phyloP scores from a whole-genome alignment of 257 asterid genomes.

The Petunia axillaris region DNA sequence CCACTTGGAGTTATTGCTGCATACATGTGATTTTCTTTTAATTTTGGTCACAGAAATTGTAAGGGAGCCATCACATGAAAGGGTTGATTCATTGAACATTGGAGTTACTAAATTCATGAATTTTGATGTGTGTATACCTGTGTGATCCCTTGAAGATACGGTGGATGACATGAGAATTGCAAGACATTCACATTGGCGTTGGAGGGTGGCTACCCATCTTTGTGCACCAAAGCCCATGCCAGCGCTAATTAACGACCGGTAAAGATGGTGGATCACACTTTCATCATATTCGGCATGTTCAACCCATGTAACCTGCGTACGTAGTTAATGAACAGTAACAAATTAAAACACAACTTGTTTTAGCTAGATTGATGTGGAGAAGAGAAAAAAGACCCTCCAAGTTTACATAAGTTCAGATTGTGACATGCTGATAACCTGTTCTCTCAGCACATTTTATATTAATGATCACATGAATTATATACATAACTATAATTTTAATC shows the following conservation, averaged over 20 bases:
- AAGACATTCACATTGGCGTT: constrained; percentile 86
- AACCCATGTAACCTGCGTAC: constrained; percentile 80
- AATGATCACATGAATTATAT: neutral
- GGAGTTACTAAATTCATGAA: neutral
- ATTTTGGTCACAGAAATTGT: constrained; percentile 2
- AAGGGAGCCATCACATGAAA: neutral
- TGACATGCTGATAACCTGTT: neutral
- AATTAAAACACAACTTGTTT: neutral
- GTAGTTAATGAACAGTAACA: neutral
- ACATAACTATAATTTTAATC: neutral
- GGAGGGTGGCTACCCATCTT: constrained; percentile 87
- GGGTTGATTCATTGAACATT: constrained; percentile 21
- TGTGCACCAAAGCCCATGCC: constrained; percentile 95
- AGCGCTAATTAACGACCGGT: constrained; percentile 57
- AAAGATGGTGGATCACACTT: constrained; percentile 65
- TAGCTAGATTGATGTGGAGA: neutral
- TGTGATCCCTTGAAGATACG: constrained; percentile 47
- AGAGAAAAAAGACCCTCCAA: neutral
- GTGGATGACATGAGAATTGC: constrained; percentile 83
- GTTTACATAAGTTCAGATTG: neutral
- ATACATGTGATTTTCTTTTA: neutral
- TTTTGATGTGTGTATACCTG: constrained; percentile 41
- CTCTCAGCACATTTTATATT: neutral
- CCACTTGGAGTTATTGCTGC: constrained; percentile 78
- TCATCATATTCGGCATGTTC: constrained; percentile 95